Percentiles rank a stretch among this genome's conserved stretches.
phyloP scores from a whole-genome alignment of 176 grass and related monocot genomes.

The Paspalum vaginatum region DNA sequence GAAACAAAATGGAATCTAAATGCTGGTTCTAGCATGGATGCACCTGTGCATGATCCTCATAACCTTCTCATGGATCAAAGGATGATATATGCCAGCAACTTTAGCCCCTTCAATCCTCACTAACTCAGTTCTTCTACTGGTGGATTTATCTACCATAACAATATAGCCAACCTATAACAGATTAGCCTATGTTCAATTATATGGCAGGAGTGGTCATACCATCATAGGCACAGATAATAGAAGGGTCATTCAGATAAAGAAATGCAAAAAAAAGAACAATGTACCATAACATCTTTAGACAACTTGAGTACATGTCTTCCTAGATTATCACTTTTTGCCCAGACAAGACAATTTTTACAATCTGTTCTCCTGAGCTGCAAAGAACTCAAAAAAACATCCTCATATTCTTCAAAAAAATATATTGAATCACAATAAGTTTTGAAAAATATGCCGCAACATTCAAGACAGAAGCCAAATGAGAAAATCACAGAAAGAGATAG shows the following conservation, averaged over 20 bases:
- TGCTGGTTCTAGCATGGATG: neutral
- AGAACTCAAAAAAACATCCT: neutral
- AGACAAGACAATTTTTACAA: conserved; percentile 73
- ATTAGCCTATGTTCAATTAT: conserved; percentile 1
- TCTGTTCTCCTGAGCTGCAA: conserved; percentile 63
- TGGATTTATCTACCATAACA: conserved; percentile 81
- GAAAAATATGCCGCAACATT: neutral
- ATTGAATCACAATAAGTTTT: neutral
- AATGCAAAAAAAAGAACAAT: conserved; percentile 12
- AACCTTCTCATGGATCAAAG: conserved; percentile 65
- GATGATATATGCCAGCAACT: conserved; percentile 80
- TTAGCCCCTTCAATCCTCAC: conserved; percentile 75
- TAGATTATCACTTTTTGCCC: conserved; percentile 80
- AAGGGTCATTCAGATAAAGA: neutral
- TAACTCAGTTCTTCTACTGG: conserved; percentile 57
- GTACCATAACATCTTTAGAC: conserved; percentile 67
- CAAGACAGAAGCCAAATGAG: neutral
- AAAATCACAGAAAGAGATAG: conserved; percentile 23
- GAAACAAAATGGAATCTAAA: neutral
- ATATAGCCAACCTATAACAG: conserved; percentile 86
- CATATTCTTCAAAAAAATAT: neutral
- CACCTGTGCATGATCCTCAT: conserved; percentile 67
- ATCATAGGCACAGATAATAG: neutral
- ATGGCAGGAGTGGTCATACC: neutral
- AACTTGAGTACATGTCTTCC: conserved; percentile 65